Evolutionary conservation across 176 grass and related monocot species (phyloP), one percentile per base, ranked within the genome.

Genomic region (Tillandsia leiboldiana): DNA sequence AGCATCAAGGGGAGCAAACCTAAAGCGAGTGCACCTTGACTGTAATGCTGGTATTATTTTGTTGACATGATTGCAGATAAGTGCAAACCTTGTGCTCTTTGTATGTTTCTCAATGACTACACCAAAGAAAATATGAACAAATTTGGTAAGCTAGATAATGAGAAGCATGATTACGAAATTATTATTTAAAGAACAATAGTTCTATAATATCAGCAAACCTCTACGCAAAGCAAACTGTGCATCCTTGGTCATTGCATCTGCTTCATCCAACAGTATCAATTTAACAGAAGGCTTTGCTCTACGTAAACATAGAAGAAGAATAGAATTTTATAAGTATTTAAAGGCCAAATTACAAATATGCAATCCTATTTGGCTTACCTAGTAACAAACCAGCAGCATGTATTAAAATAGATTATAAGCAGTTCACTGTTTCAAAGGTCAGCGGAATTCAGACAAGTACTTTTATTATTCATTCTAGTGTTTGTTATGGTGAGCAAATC

Each of bases 11-110:
- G 94, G 94, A 74, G 94, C 89, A 83, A 99, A 99, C 70, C 94
- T 86, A 85, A 97, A 97, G 65, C 94, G 86, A 23, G 89, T 99
- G 78, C 94, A 93, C 74, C 94, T 99, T 69, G 89, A 99, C 82
- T 99, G 94, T 26, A 99, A 69, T 67, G 94, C 89, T 70, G 94
- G 89, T 71, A 99, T 99, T 48, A 99, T 99, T 85, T 99, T 99
- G 82, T 99, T 99, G 52, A 99, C 87, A 83, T 93, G 86, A 48
- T 99, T 99, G 72, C 94, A 93, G 72, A 99, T 99, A 69, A 99
- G 81, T 65, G 94, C 94, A 93, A 99, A 99, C 77, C 94, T 87
- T 77, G 94, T 99, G 82, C 89, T 99, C 67, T 75, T 99, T 73
- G 94, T 99, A 66, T 99, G 85, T 79, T 99, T 99, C 75, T 93